Conservation (phyloP, 2,329 filamentous ascomycete genomes). For the Parascedosporium putredinis region DNA sequence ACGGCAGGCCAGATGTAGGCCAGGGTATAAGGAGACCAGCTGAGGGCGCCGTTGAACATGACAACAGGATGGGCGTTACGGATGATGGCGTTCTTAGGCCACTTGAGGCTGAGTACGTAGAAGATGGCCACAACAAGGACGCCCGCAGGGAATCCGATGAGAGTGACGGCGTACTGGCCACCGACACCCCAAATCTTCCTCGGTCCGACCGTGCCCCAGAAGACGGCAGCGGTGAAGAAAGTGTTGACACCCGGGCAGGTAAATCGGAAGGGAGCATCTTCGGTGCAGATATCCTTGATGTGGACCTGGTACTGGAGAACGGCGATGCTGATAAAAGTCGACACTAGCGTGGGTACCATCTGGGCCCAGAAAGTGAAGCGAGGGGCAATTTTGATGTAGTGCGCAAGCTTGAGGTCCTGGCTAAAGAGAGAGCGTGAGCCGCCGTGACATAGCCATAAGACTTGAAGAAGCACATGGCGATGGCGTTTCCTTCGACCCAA, state of each 20-base stretch:
- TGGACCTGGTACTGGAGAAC: conserved; percentile 25
- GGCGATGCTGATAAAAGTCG: conserved; percentile 22
- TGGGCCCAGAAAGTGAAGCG: conserved; percentile 25
- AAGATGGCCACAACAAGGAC: conserved; percentile 20
- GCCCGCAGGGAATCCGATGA: conserved; percentile 25
- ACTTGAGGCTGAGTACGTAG: conserved; percentile 22
- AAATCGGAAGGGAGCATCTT: conserved; percentile 16
- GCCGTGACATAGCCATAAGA: conserved; percentile 25
- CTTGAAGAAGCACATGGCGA: conserved; percentile 39
- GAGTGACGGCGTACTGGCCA: conserved; percentile 23
- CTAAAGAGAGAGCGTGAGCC: conserved; percentile 25
- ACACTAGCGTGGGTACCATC: conserved; percentile 23
- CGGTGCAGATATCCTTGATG: conserved; percentile 19
- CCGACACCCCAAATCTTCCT: conserved; percentile 25
- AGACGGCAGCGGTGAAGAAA: conserved; percentile 26
- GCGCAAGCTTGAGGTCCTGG: conserved; percentile 25
- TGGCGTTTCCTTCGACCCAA: conserved; percentile 29
- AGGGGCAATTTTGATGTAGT: conserved; percentile 35
- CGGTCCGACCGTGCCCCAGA: conserved; percentile 31
- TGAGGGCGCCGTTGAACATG: conserved; percentile 24
- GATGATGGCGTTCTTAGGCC: conserved; percentile 21
- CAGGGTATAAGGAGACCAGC: conserved; percentile 29
- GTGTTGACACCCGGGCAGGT: conserved; percentile 21
- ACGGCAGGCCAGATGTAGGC: conserved; percentile 33
- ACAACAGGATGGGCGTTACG: conserved; percentile 29